Base-by-base conservation (phyloP, 2,329 filamentous ascomycete genomes). In the Botrytis squamosa region DNA sequence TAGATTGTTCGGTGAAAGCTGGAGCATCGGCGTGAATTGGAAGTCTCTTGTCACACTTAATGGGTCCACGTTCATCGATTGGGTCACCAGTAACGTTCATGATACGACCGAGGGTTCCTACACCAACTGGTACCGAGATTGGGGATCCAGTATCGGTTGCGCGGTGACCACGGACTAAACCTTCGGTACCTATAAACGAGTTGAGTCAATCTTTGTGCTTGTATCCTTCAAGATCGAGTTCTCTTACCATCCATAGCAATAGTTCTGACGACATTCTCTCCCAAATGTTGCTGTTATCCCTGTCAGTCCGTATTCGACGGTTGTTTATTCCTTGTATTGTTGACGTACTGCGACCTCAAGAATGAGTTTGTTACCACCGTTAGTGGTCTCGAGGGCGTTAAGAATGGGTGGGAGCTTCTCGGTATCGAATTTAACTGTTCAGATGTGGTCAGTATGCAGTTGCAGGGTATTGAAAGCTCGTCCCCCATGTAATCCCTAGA, bases 71-170 rank as follows among this genome's bases (percentile, higher is more conserved):
- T 90, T 98, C 96, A 85, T 99, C 96, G 87, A 99, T 98, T 84
- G 96, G 96, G 87, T 99, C 95, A 91, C 96, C 96, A 88, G 96
- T 99, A 88, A 99, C 96, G 91, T 99, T 99, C 88, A 99, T 95
- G 90, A 99, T 99, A 89, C 96, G 96, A 83, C 96, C 96, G 81
- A 99, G 93, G 80, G 94, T 97, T 84, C 88, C 93, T 84, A 90
- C 90, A 82, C 96, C 96, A 86, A 98, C 95, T 84, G 95, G 95
- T 82, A 99, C 95, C 86, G 90, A 94, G 89, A 99, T 99, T 84
- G 96, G 96, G 80, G 90, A 88, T 84, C 96, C 96, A 84, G 95
- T 98, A 86, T 99, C 96, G 81, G 85, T 86, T 81, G 91, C 94
- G 85, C 90, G 89, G 83, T 91, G 87, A 84, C 96, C 96, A 90